A percentile compares a stretch with the other conserved stretches of the same genome.
These are phyloP conservation scores for Malassezia sympodialis DNA, from an alignment of 1,284 basidiomycete species.

Conservation along the genomic window DNA sequence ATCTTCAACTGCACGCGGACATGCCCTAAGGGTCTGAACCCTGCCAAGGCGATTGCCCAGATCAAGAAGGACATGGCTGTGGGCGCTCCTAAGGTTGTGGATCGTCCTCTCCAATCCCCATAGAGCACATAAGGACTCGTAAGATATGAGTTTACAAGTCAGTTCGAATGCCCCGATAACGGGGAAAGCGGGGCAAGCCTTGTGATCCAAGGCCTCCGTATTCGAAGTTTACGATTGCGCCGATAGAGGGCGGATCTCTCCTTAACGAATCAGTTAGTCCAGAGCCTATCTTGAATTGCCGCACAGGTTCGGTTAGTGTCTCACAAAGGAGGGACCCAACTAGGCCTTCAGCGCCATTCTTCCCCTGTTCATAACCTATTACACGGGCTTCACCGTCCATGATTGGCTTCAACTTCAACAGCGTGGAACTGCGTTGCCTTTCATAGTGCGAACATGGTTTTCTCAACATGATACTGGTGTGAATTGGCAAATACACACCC, in stretches of 20 bases:
- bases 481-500: constrained; percentile 42
- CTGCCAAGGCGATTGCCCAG: constrained; percentile 43
- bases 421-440: constrained; percentile 53
- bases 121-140: constrained; percentile 33
- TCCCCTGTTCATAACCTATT: constrained; percentile 56
- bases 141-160: background rate
- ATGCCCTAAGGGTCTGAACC: constrained; percentile 88
- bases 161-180: constrained; percentile 7
- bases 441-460: constrained; percentile 55
- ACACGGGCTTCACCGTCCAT: constrained; percentile 61
- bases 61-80: constrained; percentile 48
- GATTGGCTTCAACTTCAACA: constrained; percentile 62
- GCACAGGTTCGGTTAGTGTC: constrained; percentile 52
- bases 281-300: constrained; percentile 46
- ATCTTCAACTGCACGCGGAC: constrained; percentile 94
- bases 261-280: constrained; percentile 35
- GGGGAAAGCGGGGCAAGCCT: constrained; percentile 14
- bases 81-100: constrained; percentile 27
- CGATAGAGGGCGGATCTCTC: constrained; percentile 50
- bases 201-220: constrained; percentile 10
- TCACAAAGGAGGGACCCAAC: constrained; percentile 16
- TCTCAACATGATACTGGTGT: constrained; percentile 56
- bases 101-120: constrained; percentile 38
- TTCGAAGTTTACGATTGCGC: constrained; percentile 53
- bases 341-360: constrained; percentile 22